phyloP scores from a whole-genome alignment of 768 basidiomycete genomes.

The Rhodotorula toruloides region DNA sequence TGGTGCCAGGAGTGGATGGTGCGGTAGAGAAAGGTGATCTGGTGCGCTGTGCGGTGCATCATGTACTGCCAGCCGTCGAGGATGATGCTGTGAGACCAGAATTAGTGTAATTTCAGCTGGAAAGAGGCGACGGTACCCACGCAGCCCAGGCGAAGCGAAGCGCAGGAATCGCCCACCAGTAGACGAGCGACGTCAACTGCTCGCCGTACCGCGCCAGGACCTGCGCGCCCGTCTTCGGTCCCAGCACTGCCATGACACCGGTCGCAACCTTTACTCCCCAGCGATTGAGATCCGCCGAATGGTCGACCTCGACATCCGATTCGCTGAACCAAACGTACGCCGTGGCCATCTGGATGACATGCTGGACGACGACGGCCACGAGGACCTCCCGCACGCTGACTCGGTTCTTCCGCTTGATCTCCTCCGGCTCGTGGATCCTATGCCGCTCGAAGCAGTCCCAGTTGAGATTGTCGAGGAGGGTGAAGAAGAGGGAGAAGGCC shows the following conservation, averaged over 20 bases:
- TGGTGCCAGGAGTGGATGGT: conserved; percentile 92
- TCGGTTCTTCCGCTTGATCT: conserved; percentile 68
- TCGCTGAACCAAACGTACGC: conserved; percentile 58
- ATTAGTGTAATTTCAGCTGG: not conserved
- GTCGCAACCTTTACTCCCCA: conserved; percentile 46
- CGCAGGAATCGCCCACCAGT: conserved; percentile 88
- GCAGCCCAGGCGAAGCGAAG: conserved; percentile 70
- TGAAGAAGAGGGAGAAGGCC: conserved; percentile 71
- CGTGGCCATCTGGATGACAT: conserved; percentile 71
- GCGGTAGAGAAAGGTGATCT: conserved; percentile 82
- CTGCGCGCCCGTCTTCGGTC: conserved; percentile 49
- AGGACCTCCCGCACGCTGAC: conserved; percentile 69
- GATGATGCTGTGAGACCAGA: conserved; percentile 59
- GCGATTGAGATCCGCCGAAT: conserved; percentile 24
- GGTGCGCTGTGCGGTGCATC: conserved; percentile 72
- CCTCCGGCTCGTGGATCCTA: conserved; percentile 79
- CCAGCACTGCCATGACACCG: conserved; percentile 49
- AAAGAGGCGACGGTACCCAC: conserved; percentile 55
- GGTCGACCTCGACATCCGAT: conserved; percentile 41
- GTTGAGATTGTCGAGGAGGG: conserved; percentile 67
- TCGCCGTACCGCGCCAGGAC: conserved; percentile 50
- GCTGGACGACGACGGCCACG: conserved; percentile 76
- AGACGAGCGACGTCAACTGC: conserved; percentile 58
- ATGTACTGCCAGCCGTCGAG: conserved; percentile 99
- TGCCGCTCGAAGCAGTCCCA: conserved; percentile 68